phyloP scores from a whole-genome alignment of 352 stramenopile genomes.

The Phytophthora pinifolia region DNA sequence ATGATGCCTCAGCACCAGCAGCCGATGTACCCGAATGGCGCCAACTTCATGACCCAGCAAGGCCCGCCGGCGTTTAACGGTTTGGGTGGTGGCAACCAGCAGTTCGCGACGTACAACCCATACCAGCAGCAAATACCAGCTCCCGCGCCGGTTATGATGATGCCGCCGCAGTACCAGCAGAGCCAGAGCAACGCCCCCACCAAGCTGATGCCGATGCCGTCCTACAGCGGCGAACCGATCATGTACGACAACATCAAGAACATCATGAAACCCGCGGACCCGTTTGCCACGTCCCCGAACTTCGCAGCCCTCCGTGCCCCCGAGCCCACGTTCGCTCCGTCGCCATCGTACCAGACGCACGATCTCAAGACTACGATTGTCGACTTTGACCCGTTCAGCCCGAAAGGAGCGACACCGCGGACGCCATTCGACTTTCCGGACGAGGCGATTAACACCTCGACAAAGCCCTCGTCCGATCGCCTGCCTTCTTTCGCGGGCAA shows the following conservation, averaged over 20 bases:
- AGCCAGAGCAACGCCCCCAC: slow-evolving; percentile 14
- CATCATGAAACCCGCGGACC: slow-evolving; percentile 48
- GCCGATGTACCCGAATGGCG: slow-evolving; percentile 38
- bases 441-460: slow-evolving; percentile 10
- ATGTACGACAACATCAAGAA: slow-evolving; percentile 72
- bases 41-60: slow-evolving; percentile 70
- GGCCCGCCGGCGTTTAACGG: slow-evolving; percentile 43
- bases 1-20: slow-evolving; percentile 37
- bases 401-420: slow-evolving; percentile 48
- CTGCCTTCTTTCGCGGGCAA: slow-evolving; percentile 40
- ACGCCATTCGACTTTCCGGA: slow-evolving; percentile 50
- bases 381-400: slow-evolving; percentile 78
- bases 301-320: slow-evolving; percentile 23
- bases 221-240: slow-evolving; percentile 45
- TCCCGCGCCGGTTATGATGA: slow-evolving; percentile 21
- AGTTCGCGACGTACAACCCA: slow-evolving; percentile 33
- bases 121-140: slow-evolving; percentile 29
- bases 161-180: slow-evolving; percentile 32
- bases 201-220: slow-evolving; percentile 33
- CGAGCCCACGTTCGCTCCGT: slow-evolving; percentile 29
- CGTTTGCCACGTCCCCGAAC: slow-evolving; percentile 42
- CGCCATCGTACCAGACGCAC: slow-evolving; percentile 28
- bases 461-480: slow-evolving; percentile 32
- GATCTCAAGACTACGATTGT: slow-evolving; percentile 51
- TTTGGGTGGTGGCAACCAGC: slow-evolving; percentile 31